A percentile compares a stretch with the other conserved stretches of the same genome.
Evolutionary conservation across 2,329 filamentous ascomycete genomes (phyloP).

Genomic region (Exophiala sp.): DNA sequence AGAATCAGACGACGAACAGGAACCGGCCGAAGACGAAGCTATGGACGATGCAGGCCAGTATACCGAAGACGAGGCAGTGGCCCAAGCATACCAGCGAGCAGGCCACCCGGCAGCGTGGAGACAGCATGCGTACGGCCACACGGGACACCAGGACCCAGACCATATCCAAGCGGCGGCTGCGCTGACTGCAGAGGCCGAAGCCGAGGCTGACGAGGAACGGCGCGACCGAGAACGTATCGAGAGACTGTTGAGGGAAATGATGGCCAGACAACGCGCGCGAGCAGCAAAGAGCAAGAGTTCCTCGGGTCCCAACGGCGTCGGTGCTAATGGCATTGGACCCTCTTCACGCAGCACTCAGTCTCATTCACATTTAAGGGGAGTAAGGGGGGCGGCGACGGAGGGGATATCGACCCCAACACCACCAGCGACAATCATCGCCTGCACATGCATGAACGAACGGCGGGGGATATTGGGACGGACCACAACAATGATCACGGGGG

Average conservation of each 20-base stretch:
- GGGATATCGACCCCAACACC: not conserved
- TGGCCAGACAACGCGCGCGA: conserved; percentile 21
- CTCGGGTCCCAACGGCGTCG: not conserved
- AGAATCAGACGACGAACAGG: conserved; percentile 34
- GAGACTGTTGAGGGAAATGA: conserved; percentile 23
- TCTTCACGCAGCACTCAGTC: not conserved
- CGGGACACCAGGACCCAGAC: not conserved
- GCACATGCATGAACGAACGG: not conserved
- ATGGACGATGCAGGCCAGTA: conserved; percentile 8
- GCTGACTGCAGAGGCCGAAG: conserved; percentile 29
- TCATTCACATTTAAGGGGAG: not conserved
- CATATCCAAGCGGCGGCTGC: conserved; percentile 22
- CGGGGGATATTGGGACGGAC: not conserved
- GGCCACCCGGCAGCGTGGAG: not conserved
- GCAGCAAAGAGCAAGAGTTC: conserved; percentile 15
- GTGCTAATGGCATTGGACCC: not conserved
- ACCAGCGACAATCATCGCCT: not conserved
- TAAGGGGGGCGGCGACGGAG: not conserved
- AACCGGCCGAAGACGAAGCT: conserved; percentile 15
- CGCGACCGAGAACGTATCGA: conserved; percentile 25
- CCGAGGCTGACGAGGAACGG: conserved; percentile 14
- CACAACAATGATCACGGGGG: not conserved
- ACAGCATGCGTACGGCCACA: conserved; percentile 8
- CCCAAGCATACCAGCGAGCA: conserved; percentile 1
- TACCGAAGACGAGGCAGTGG: not conserved